Evolutionary conservation across 371 early-diverging fungal genomes (phyloP).

Genomic region (Smittium culicis): DNA sequence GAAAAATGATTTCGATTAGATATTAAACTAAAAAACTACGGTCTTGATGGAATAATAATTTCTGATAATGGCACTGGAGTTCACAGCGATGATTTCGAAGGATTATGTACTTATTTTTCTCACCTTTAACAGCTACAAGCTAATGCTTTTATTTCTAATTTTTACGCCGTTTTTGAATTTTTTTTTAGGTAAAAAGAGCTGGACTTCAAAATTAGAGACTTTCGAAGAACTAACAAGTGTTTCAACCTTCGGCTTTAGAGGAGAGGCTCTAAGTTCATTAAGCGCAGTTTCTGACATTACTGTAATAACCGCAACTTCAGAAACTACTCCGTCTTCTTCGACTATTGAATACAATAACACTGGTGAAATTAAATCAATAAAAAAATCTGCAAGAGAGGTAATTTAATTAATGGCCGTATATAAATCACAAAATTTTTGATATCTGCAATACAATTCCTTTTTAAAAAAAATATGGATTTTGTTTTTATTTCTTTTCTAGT

Average conservation of each 20-base stretch:
- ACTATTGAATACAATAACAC: conserved; percentile 49
- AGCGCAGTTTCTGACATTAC: conserved; percentile 46
- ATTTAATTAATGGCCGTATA: too few relatives aligned
- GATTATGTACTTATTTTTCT: conserved; percentile 35
- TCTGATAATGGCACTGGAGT: conserved; percentile 82
- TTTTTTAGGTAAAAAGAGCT: conserved; percentile 41
- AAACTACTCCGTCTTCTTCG: conserved; percentile 46
- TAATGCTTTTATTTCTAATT: too few relatives aligned
- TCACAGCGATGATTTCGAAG: conserved; percentile 39
- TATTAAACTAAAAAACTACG: conserved; percentile 66
- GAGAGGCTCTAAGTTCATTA: conserved; percentile 70
- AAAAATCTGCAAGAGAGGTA: conserved; percentile 21
- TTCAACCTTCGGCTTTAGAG: conserved; percentile 67
- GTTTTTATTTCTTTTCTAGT: not conserved
- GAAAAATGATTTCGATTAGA: too few relatives aligned
- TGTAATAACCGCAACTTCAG: conserved; percentile 50
- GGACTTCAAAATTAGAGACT: conserved; percentile 58
- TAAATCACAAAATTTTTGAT: too few relatives aligned
- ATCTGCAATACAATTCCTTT: too few relatives aligned
- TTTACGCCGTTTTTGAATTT: too few relatives aligned
- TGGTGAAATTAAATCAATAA: conserved; percentile 35
- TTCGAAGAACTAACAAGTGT: conserved; percentile 56
- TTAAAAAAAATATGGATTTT: too few relatives aligned
- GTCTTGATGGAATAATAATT: conserved; percentile 58
- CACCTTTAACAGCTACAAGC: not conserved